Base-by-base conservation (phyloP, 805 yeast genomes). In the Kodamaea hsintzibuensis region DNA sequence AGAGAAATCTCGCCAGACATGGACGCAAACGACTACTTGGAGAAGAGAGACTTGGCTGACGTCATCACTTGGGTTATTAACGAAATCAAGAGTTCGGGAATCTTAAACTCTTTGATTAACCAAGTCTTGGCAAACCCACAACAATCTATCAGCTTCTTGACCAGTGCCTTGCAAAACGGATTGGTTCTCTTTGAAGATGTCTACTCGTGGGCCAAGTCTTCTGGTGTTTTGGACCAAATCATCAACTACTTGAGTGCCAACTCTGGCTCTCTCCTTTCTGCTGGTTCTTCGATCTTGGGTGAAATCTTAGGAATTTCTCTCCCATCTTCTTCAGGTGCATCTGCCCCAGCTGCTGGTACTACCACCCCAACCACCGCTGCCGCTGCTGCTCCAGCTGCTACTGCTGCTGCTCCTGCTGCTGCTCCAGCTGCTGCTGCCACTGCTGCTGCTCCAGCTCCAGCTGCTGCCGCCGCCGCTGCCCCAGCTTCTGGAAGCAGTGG, bases 41-140 rank as follows among this genome's bases (percentile, higher is more conserved):
- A 62, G 56, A 72, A 72, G 68, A 71, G 77, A 67, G 79, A 73
- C 60, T 48, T 72, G 38, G 47, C 63, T 46, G 55, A 62, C 14
- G 63, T 73, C 47, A 60, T 74, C 48, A 40, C 62, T 14, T 56
- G 62, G 27, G 63, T 75, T 50, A 68, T 67, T 53, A 51, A 52
- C 35, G 67, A 63, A 55, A 66, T 76, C 57, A 62, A 68, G 57
- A 59, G 62, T 60, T 69, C 79, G 18, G 78, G 78, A 16, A 54
- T 74, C 27, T 67, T 74, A 27, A 60, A 59, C 49, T 43, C 55
- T 43, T 64, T 73, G 50, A 53, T 75, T 54, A 58, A 65, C 54
- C 72, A 70, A 63, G 73, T 69, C 33, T 61, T 70, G 59, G 69
- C 70, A 40, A 68, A 76, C 67, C 80, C 80, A 51, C 51, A 56